phyloP scores from a whole-genome alignment of 495 filamentous ascomycete species.

The Staphylotrichum longicolle region DNA sequence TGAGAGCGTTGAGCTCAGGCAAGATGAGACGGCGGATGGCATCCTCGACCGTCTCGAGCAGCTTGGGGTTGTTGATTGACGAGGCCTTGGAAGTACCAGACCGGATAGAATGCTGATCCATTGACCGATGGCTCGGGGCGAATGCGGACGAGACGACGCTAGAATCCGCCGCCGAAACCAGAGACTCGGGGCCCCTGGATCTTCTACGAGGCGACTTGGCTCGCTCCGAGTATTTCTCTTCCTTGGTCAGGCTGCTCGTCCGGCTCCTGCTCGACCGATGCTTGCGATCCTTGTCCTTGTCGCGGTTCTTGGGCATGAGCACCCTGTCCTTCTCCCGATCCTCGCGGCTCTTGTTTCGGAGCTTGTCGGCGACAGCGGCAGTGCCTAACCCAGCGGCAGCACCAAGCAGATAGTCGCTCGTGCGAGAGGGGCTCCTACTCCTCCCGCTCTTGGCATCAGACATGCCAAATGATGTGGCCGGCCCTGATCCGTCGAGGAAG shows the following conservation, averaged over 20 bases:
- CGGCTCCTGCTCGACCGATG: conserved; percentile 54
- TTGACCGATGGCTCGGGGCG: conserved; percentile 66
- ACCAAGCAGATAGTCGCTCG: conserved; percentile 37
- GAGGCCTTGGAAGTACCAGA: conserved; percentile 73
- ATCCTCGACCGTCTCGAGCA: conserved; percentile 95
- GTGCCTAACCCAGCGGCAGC: conserved; percentile 39
- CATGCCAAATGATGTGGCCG: conserved; percentile 28
- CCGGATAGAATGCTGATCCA: conserved; percentile 70
- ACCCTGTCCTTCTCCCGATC: conserved; percentile 33
- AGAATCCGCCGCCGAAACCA: conserved; percentile 64
- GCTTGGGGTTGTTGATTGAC: conserved; percentile 89
- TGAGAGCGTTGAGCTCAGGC: conserved; percentile 86
- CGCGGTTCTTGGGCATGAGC: conserved; percentile 29
- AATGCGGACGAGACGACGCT: conserved; percentile 71
- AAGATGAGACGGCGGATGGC: conserved; percentile 89
- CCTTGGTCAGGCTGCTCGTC: conserved; percentile 64
- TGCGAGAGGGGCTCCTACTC: conserved; percentile 38
- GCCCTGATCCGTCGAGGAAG: conserved; percentile 70
- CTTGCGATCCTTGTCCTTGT: conserved; percentile 45
- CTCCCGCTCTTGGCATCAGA: conserved; percentile 38
- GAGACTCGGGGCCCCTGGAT: conserved; percentile 61
- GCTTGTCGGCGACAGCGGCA: conserved; percentile 51
- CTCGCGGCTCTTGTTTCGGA: conserved; percentile 44
- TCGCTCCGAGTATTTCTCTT: conserved; percentile 47
- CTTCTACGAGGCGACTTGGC: conserved; percentile 58